Conservation (phyloP, 2,329 filamentous ascomycete genomes). For the Aspergillus sp. region DNA sequence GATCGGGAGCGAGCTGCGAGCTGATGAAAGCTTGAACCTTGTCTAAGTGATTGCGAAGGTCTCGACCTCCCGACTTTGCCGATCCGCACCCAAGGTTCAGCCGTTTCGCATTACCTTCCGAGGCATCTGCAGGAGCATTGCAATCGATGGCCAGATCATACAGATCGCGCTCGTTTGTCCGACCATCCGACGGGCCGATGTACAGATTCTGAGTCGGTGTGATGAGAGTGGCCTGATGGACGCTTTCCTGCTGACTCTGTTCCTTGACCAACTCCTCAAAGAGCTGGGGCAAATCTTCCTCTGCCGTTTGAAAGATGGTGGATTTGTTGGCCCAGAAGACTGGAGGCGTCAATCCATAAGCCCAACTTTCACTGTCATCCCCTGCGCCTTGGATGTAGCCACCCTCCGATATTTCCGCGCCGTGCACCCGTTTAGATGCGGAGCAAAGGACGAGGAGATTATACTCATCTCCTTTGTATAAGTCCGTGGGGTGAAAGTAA, state of each 20-base stretch:
- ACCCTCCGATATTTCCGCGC: slow-evolving; percentile 66
- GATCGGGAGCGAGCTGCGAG: slow-evolving; percentile 29
- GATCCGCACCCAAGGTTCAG: slow-evolving; percentile 65
- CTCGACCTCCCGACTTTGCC: slow-evolving; percentile 78
- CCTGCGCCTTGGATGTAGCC: slow-evolving; percentile 92
- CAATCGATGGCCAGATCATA: slow-evolving; percentile 47
- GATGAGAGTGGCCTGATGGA: slow-evolving; percentile 30
- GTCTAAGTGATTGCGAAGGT: slow-evolving; percentile 70
- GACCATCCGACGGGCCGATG: slow-evolving; percentile 22
- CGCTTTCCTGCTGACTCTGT: slow-evolving; percentile 19
- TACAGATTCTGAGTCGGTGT: slow-evolving; percentile 41
- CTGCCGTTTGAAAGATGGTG: slow-evolving; percentile 60
- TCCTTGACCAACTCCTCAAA: slow-evolving; percentile 47
- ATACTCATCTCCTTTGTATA: slow-evolving; percentile 52
- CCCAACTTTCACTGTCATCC: slow-evolving; percentile 95
- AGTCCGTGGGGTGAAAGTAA: slow-evolving; percentile 51
- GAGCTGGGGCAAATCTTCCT: slow-evolving; percentile 60
- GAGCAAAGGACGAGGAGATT: slow-evolving; percentile 82
- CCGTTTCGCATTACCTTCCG: slow-evolving; percentile 39
- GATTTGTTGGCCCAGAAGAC: slow-evolving; percentile 75
- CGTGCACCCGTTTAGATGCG: slow-evolving; percentile 69
- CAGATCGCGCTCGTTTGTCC: slow-evolving; percentile 40
- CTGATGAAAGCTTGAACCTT: slow-evolving; percentile 60
- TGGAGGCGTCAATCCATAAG: slow-evolving; percentile 70
- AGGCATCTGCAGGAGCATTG: slow-evolving; percentile 31